phyloP scores from a whole-genome alignment of 2,329 filamentous ascomycete genomes.

The Phymatotrichopsis omnivora region DNA sequence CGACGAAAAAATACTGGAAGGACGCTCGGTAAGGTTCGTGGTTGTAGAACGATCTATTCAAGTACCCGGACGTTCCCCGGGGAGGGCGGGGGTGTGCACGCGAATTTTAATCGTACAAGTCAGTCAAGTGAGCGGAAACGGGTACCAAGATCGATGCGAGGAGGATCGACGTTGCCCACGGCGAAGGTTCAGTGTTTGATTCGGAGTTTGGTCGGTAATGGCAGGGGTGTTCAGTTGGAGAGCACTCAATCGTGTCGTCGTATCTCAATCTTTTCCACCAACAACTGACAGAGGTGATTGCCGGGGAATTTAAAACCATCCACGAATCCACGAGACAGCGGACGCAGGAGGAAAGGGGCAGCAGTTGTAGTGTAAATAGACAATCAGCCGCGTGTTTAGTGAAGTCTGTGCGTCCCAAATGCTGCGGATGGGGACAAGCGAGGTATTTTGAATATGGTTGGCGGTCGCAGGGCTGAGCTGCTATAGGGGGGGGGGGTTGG shows the following conservation, averaged over 20 bases:
- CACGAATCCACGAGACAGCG: conserved; percentile 24
- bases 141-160: conserved; percentile 12
- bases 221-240: conserved; percentile 25
- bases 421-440: conserved; percentile 24
- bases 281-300: conserved; percentile 19
- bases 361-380: conserved; percentile 19
- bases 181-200: conserved; percentile 17
- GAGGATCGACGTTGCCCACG: conserved; percentile 15
- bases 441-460: conserved; percentile 24
- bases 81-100: not conserved
- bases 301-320: conserved; percentile 20
- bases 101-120: conserved; percentile 4
- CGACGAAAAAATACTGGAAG: conserved; percentile 10
- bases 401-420: conserved; percentile 25
- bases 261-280: conserved; percentile 26
- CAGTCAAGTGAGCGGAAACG: conserved; percentile 8
- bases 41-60: conserved; percentile 21
- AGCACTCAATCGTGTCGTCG: conserved; percentile 23
- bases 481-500: conserved; percentile 11
- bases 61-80: conserved; percentile 10
- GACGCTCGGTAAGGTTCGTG: conserved; percentile 12
- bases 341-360: conserved; percentile 24
- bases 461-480: conserved; percentile 23
- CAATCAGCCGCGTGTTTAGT: conserved; percentile 21
- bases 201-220: conserved; percentile 18